Base-by-base conservation (phyloP, 441 rosid species). In the Arabidopsis lyrata region DNA sequence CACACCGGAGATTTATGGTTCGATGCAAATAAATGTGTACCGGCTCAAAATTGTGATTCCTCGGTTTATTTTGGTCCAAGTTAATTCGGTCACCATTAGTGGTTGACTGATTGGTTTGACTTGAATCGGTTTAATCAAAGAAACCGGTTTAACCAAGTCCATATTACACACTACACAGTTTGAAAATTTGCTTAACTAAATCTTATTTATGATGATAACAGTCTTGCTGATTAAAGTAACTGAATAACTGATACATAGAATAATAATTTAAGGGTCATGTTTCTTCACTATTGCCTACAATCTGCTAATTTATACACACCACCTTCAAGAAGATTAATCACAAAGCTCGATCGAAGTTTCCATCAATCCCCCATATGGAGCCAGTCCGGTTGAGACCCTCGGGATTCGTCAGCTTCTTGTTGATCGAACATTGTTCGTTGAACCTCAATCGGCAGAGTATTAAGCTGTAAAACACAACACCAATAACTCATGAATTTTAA, bases 331-430 rank as follows among this genome's bases (percentile, higher is more conserved):
- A 59, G 6, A 20, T 59, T 12, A 58, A 58, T 58, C 29, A 36
- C 22, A 11, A 47, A 20, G 63, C 8, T 66, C 88, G 69, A 57
- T 84, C 78, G 14, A 85, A 83, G 79, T 76, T 82, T 57, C 88
- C 89, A 49, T 90, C 88, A 9, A 80, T 77, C 70, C 87, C 87
- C 90, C 90, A 90, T 88, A 66, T 90, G 90, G 53, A 91, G 78
- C 93, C 97, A 91, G 61, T 87, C 87, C 0, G 85, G 70, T 34
- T 81, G 88, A 15, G 88, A 75, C 71, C 84, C 89, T 79, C 84
- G 82, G 15, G 77, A 68, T 41, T 88, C 88, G 57, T 86, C 81
- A 16, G 83, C 75, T 63, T 80, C 82, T 80, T 82, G 93, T 63
- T 87, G 76, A 45, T 88, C 83, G 15, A 80, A 87, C 64, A 91